phyloP scores from a whole-genome alignment of 108 stramenopile genomes.

The Skeletonema marinoi region DNA sequence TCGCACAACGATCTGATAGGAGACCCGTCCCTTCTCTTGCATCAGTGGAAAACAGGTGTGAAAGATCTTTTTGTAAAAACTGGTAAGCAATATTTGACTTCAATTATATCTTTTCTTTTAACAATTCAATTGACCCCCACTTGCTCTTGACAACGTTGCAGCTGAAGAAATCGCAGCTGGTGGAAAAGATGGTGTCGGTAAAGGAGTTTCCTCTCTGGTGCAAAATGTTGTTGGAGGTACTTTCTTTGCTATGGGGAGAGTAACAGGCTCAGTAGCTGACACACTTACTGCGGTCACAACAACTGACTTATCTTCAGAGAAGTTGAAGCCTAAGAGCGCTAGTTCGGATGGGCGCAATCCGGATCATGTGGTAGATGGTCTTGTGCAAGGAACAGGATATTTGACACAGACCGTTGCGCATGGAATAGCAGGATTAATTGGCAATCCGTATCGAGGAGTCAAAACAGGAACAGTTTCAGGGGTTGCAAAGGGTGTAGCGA shows the following conservation, averaged over 20 bases:
- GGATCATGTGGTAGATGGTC: constrained; percentile 28
- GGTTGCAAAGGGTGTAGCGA: constrained; percentile 29
- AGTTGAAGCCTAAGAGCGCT: constrained; percentile 39
- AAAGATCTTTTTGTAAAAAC: constrained; percentile 36
- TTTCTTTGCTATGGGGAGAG: constrained; percentile 28
- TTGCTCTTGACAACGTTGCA: constrained; percentile 8
- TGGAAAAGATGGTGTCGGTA: constrained; percentile 43
- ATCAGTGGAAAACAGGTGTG: constrained; percentile 42
- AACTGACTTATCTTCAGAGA: constrained; percentile 27
- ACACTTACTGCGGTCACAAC: constrained; percentile 26
- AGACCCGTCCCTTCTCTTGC: constrained; percentile 38
- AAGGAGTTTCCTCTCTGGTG: constrained; percentile 30
- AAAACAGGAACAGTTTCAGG: constrained; percentile 20
- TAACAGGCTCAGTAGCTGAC: constrained; percentile 22
- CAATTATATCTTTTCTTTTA: background rate
- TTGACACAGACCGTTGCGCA: constrained; percentile 15
- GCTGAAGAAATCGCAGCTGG: constrained; percentile 32
- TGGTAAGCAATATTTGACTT: constrained; percentile 7
- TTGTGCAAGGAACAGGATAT: constrained; percentile 38
- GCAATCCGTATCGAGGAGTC: constrained; percentile 42
- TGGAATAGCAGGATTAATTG: constrained; percentile 42
- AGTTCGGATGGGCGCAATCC: constrained; percentile 20
- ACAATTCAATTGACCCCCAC: background rate
- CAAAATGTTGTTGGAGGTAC: constrained; percentile 39
- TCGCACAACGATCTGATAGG: constrained; percentile 19